Conservation (phyloP, 306 rosid genomes). For the Corylus avellana region DNA sequence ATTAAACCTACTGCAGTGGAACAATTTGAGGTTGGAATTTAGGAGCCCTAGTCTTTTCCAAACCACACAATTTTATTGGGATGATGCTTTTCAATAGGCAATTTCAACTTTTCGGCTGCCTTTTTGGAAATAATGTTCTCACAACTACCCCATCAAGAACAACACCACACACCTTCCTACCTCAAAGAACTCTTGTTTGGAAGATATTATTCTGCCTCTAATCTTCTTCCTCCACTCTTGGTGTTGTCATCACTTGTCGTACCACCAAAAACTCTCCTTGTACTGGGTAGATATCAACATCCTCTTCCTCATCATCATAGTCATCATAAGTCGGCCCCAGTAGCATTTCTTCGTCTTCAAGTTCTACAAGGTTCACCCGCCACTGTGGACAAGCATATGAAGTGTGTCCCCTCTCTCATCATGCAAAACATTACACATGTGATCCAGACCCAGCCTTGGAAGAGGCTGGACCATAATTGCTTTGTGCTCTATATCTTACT, state of each 20-base stretch:
- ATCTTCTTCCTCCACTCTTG: not conserved
- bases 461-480: not conserved
- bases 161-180: not conserved
- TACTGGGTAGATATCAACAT: not conserved
- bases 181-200: not conserved
- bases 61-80: not conserved
- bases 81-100: not conserved
- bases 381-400: not conserved
- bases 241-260: not conserved
- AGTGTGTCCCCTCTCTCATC: not conserved
- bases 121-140: not conserved
- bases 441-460: not conserved
- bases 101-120: not conserved
- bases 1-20: conserved; percentile 85
- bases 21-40: conserved; percentile 44
- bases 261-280: not conserved
- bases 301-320: not conserved
- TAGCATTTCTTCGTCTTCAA: not conserved
- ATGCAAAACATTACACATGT: not conserved
- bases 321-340: not conserved
- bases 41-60: conserved; percentile 35
- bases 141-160: not conserved
- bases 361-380: not conserved
- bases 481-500: too few relatives aligned
- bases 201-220: not conserved